Conservation (phyloP, 805 yeast species). For the Cyberlindnera nakhonratchasimensis region DNA sequence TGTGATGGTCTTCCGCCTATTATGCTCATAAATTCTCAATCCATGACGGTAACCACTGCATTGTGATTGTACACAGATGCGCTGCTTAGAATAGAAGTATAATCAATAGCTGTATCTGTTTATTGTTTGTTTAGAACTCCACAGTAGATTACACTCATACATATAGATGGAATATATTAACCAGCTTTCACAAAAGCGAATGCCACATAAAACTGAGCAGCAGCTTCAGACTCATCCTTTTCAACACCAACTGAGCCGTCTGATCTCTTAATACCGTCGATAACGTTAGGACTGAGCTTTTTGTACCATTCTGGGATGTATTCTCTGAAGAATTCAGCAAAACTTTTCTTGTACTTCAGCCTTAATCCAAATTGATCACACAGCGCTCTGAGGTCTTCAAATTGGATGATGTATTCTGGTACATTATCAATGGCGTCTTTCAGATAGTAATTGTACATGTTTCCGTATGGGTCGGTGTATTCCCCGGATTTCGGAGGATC, state of each 20-base stretch:
- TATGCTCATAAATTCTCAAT: conserved; percentile 80
- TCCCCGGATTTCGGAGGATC: conserved; percentile 74
- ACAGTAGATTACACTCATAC: neutral
- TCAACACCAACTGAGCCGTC: conserved; percentile 77
- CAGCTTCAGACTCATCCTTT: conserved; percentile 84
- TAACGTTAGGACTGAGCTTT: conserved; percentile 54
- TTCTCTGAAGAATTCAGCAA: conserved; percentile 75
- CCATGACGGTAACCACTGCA: conserved; percentile 95
- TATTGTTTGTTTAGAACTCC: neutral
- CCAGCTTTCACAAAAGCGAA: conserved; percentile 70
- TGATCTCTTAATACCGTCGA: conserved; percentile 65
- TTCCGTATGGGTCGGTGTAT: conserved; percentile 76
- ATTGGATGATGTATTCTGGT: conserved; percentile 95
- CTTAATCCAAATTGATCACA: conserved; percentile 82
- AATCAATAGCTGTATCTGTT: neutral
- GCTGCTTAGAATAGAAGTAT: no score
- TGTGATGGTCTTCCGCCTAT: conserved; percentile 79
- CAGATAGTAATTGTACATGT: conserved; percentile 74
- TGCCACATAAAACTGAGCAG: conserved; percentile 72
- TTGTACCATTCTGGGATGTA: conserved; percentile 68
- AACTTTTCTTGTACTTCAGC: conserved; percentile 68
- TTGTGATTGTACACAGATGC: no score
- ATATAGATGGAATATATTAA: neutral
- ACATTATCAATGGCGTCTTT: conserved; percentile 95
- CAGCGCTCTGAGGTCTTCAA: conserved; percentile 76